Base-by-base conservation (phyloP, 1,139 yeast genomes). In the Pichia sp. region DNA sequence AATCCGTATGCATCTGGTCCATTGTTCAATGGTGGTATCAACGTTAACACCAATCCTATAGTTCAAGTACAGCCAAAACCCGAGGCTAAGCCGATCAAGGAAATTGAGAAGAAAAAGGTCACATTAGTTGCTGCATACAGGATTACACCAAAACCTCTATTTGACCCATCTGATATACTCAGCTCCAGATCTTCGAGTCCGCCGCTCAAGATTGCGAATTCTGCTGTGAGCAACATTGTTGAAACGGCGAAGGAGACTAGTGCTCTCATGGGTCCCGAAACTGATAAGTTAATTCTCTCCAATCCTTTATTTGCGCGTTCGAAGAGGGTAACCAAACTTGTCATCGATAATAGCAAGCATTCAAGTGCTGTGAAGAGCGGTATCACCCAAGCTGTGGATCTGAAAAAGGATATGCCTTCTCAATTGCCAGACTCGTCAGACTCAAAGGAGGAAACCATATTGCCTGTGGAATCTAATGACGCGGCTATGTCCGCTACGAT, bases 241-340 rank as follows among this genome's bases (percentile, higher is more conserved):
- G 48, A 38, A 14, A 47, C 38, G 18, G 31, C 48, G 3, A n/a
- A n/a, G 17, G 32, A 32, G 17, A 22, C 35, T 11, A 35, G 38
- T 23, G 44, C 48, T 42, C 35, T 66, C 14, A 58, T 62, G 43
- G 61, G 57, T 35, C 43, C 62, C n/a, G 59, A 62, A 24, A 71
- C 82, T 5, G 91, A 82, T 55, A 69, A 72, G 33, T 78, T 86
- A 3, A 79, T 84, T 40, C 58, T 82, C 42, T 66, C 81, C 3
- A 74, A 85, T n/a, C 83, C 76, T 37, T 77, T 83, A 6, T 83
- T 83, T 55, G 71, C 81, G 4, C 87, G 87, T 20, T 72, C 74
- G 35, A 63, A 66, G 27, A 72, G 70, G 39, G 68, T 77, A 43
- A 74, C 77, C 33, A 70, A 72, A 41, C 63, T 81, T 38, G 67